Percentiles rank a stretch among this genome's conserved stretches.
These are phyloP conservation scores for Globisporangium takayamanum DNA, from an alignment of 352 stramenopile genomes.

Conservation along the genomic window DNA sequence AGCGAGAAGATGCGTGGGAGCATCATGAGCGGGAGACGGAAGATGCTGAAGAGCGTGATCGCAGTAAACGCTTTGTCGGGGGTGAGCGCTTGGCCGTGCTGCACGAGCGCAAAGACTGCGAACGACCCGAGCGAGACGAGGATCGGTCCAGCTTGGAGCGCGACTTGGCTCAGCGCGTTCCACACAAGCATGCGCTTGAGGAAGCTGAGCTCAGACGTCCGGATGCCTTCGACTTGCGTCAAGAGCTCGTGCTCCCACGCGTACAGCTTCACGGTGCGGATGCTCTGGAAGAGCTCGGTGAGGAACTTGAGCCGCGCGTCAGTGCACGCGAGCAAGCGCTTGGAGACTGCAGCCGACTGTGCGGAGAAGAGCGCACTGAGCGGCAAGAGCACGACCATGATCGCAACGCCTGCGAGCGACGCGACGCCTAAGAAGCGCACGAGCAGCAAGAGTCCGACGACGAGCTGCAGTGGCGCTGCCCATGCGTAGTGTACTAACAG, in stretches of 20 bases:
- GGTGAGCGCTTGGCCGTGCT: constrained; percentile 49
- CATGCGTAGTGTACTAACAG: constrained; percentile 50
- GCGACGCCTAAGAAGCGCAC: constrained; percentile 42
- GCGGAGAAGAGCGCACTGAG: constrained; percentile 34
- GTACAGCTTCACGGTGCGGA: constrained; percentile 74
- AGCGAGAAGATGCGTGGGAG: constrained; percentile 73
- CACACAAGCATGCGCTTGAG: constrained; percentile 46
- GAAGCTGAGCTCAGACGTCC: constrained; percentile 35
- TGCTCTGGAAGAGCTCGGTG: constrained; percentile 52
- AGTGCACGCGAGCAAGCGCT: constrained; percentile 36
- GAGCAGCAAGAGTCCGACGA: constrained; percentile 47
- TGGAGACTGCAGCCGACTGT: constrained; percentile 29
- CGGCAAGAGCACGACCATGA: constrained; percentile 54
- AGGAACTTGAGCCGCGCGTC: constrained; percentile 51
- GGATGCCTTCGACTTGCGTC: constrained; percentile 37
- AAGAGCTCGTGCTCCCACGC: constrained; percentile 66
- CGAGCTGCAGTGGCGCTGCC: constrained; percentile 50
- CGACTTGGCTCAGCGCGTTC: constrained; percentile 39
- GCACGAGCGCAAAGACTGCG: constrained; percentile 45
- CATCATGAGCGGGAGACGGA: constrained; percentile 93
- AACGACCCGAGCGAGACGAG: constrained; percentile 64
- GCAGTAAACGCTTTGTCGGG: constrained; percentile 91
- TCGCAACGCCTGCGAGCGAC: constrained; percentile 41
- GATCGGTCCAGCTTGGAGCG: constrained; percentile 43
- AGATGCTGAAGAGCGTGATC: constrained; percentile 95